phyloP scores from a whole-genome alignment of 805 yeast genomes.

The Monosporozyma aquatica region DNA sequence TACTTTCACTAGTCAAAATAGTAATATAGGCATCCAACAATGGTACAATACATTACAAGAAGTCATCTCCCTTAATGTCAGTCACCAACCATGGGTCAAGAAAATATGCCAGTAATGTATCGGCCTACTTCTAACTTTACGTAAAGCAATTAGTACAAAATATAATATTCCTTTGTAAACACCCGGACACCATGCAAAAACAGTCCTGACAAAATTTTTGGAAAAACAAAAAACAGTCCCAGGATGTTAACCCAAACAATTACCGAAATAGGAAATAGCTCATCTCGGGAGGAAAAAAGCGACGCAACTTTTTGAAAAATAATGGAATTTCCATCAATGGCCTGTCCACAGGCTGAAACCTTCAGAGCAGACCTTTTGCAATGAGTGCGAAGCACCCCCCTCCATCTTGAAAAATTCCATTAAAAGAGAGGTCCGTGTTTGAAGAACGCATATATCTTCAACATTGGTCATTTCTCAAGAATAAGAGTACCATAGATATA shows the following conservation, averaged over 20 bases:
- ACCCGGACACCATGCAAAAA: not conserved
- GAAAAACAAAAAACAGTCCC: not conserved
- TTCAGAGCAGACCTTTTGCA: too few species aligned
- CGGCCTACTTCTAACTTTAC: not conserved
- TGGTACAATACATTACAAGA: constrained; percentile 60
- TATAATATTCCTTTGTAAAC: not conserved
- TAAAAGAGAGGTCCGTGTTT: too few species aligned
- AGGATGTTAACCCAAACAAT: too few species aligned
- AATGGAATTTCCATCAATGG: too few species aligned
- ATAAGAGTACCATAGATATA: constrained; percentile 4
- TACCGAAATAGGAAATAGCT: not conserved
- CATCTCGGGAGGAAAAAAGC: not conserved
- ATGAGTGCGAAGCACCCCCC: too few species aligned
- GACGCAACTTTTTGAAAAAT: not conserved
- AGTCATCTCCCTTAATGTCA: constrained; percentile 45
- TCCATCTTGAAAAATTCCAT: too few species aligned
- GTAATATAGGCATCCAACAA: constrained; percentile 39
- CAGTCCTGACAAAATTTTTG: not conserved
- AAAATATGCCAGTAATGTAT: constrained; percentile 8
- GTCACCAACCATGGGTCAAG: constrained; percentile 58
- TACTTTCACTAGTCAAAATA: constrained; percentile 72
- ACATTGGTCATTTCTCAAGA: too few species aligned
- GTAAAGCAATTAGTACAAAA: not conserved
- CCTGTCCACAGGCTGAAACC: too few species aligned
- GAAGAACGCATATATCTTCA: too few species aligned